A percentile compares a stretch with the other conserved stretches of the same genome.
phyloP scores from a whole-genome alignment of 305 asterid genomes.

The Fraxinus xanthoxyloides region DNA sequence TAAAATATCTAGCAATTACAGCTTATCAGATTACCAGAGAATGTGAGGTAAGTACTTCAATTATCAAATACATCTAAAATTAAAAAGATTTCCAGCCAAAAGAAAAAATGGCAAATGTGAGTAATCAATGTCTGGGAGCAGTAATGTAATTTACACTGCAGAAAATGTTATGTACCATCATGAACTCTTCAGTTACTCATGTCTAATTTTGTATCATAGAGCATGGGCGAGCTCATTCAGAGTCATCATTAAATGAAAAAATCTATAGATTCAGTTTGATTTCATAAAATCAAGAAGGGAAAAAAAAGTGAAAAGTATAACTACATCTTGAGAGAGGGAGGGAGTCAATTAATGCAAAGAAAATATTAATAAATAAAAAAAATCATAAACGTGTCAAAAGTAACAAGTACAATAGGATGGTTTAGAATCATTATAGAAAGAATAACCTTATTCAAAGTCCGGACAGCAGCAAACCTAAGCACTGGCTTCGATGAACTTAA shows the following conservation, averaged over 20 bases:
- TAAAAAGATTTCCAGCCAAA: background rate
- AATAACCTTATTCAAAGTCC: slow-evolving; percentile 87
- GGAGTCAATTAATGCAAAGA: background rate
- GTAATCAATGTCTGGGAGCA: background rate
- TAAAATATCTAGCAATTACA: background rate
- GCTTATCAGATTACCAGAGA: background rate
- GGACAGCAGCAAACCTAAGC: slow-evolving; percentile 95
- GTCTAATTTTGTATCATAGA: background rate
- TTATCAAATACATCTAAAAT: background rate
- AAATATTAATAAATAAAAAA: background rate
- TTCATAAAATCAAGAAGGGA: background rate
- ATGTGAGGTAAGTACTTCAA: background rate
- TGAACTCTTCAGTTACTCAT: background rate
- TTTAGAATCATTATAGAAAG: slow-evolving; percentile 11
- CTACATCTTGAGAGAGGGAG: background rate
- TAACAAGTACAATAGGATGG: background rate
- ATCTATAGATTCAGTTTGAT: background rate
- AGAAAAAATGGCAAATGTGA: background rate
- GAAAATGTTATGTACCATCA: background rate
- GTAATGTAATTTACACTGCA: background rate
- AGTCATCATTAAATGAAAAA: background rate
- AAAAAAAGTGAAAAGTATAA: background rate
- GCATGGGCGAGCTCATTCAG: background rate
- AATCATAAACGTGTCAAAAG: slow-evolving; percentile 6
- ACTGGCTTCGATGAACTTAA: slow-evolving; percentile 94